Conservation (phyloP, 2,329 filamentous ascomycete genomes). For the Pezicula radicicola region DNA sequence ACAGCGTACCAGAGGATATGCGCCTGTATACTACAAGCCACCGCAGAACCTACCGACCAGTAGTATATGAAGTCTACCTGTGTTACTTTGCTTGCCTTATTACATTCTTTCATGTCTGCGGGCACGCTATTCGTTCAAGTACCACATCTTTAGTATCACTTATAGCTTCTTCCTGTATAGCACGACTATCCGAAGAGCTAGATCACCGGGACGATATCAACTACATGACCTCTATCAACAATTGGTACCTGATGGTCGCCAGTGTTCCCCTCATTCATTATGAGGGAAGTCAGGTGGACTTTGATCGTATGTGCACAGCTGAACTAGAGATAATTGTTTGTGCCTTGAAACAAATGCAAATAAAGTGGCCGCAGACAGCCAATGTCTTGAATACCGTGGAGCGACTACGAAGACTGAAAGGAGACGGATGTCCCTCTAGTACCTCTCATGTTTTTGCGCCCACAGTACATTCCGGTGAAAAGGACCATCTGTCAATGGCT, state of each 20-base stretch:
- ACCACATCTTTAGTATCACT: neutral
- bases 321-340: neutral
- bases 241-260: neutral
- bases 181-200: neutral
- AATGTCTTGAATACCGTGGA: neutral
- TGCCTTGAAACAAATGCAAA: neutral
- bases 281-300: neutral
- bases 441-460: neutral
- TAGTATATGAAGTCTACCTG: neutral
- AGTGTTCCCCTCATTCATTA: neutral
- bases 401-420: neutral
- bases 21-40: neutral
- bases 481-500: neutral
- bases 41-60: neutral
- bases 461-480: neutral
- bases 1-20: neutral
- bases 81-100: neutral
- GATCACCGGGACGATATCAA: neutral
- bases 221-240: neutral
- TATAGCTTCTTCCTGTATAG: neutral
- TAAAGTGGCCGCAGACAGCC: neutral
- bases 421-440: neutral
- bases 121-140: neutral
- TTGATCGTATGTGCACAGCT: neutral
- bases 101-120: neutral